phyloP scores from a whole-genome alignment of 139 green algal genomes.

The Monoraphidium neglectum region DNA sequence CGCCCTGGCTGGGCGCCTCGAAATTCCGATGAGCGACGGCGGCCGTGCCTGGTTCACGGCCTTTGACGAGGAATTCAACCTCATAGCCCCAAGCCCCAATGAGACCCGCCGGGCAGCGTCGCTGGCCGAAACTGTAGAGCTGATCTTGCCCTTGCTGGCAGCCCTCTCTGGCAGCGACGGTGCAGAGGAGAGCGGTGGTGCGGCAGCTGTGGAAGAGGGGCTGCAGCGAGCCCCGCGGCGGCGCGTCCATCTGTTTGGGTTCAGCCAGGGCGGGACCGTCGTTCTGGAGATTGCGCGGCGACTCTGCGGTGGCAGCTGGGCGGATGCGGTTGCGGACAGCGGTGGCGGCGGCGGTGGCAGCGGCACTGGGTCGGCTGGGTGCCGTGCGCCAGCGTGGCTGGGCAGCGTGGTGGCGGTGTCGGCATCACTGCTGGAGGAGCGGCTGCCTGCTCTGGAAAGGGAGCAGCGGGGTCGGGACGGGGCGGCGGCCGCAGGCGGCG shows the following conservation, averaged over 20 bases:
- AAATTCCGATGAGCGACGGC: conserved; percentile 35
- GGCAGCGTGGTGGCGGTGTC: conserved; percentile 15
- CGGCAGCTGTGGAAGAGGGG: too few species aligned
- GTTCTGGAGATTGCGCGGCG: conserved; percentile 30
- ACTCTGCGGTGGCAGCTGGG: not conserved
- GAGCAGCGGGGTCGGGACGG: too few species aligned
- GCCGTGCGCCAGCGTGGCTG: not conserved
- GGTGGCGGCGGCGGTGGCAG: too few species aligned
- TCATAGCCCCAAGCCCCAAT: conserved; percentile 33
- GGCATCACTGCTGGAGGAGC: conserved; percentile 10
- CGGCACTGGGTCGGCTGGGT: too few species aligned
- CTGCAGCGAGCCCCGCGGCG: conserved; percentile 1
- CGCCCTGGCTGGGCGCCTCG: conserved; percentile 32
- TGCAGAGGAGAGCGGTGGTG: too few species aligned
- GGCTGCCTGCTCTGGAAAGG: not conserved
- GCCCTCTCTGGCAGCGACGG: too few species aligned
- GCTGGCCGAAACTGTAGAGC: conserved; percentile 7
- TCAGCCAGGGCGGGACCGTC: conserved; percentile 44
- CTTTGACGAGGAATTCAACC: conserved; percentile 37
- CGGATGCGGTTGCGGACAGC: not conserved
- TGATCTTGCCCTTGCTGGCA: not conserved
- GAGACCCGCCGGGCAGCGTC: conserved; percentile 32
- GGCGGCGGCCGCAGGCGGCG: not conserved
- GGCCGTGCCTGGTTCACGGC: conserved; percentile 38
- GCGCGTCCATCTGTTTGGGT: conserved; percentile 39